These are phyloP conservation scores for Russula ochroleuca DNA, from an alignment of 768 basidiomycete species.

Conservation along the genomic window DNA sequence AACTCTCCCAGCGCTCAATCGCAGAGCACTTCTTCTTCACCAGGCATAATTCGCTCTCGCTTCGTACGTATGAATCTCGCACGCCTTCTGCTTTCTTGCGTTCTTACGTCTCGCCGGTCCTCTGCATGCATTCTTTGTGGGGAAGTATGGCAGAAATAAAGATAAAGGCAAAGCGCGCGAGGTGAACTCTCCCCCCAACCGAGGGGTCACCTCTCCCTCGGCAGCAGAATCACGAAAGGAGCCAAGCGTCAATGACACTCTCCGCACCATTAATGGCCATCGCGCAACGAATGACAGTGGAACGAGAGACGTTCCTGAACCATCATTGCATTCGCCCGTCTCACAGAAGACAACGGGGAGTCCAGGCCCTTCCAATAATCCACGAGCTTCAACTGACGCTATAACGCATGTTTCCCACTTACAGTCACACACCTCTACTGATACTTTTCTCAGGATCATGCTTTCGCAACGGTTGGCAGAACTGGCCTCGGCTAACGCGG, in stretches of 20 bases:
- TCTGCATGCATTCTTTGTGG: neutral
- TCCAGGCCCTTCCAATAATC: neutral
- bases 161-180: conserved; percentile 35
- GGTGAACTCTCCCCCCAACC: conserved; percentile 19
- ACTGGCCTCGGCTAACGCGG: conserved; percentile 71
- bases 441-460: conserved; percentile 48
- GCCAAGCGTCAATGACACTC: conserved; percentile 25
- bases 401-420: conserved; percentile 26
- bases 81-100: conserved; percentile 9
- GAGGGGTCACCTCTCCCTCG: conserved; percentile 21
- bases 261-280: conserved; percentile 4
- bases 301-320: conserved; percentile 25
- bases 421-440: conserved; percentile 18
- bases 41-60: conserved; percentile 38
- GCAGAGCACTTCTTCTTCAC: conserved; percentile 7
- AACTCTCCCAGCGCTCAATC: conserved; percentile 20
- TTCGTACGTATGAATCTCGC: conserved; percentile 34
- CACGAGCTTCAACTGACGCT: conserved; percentile 26
- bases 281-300: neutral
- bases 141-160: conserved; percentile 36
- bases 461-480: conserved; percentile 80
- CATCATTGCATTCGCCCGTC: conserved; percentile 19
- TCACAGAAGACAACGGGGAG: neutral
- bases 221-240: conserved; percentile 11
- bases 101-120: conserved; percentile 19